Conservation (phyloP, 1,284 basidiomycete genomes). For the Agroathelia rolfsii region DNA sequence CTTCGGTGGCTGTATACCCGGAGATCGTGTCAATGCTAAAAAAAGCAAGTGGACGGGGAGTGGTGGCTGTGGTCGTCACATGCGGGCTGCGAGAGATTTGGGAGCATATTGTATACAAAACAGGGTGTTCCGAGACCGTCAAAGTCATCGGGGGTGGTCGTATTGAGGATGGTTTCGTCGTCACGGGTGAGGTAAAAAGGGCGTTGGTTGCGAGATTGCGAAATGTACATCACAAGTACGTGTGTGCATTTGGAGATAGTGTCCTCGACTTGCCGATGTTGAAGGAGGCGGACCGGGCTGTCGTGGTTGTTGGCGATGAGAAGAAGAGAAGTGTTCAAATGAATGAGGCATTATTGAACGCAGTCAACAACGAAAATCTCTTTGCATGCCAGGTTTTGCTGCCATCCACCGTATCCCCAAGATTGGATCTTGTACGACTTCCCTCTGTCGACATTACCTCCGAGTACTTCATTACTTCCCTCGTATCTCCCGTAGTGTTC, state of each 20-base stretch:
- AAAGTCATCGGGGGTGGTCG: constrained; percentile 17
- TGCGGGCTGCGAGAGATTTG: constrained; percentile 15
- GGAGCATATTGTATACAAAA: constrained; percentile 14
- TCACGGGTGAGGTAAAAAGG: constrained; percentile 14
- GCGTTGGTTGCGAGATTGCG: constrained; percentile 13
- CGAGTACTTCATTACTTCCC: constrained; percentile 12
- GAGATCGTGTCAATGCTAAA: constrained; percentile 14
- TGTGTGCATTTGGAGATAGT: constrained; percentile 18
- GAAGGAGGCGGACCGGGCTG: constrained; percentile 15
- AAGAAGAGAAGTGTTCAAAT: constrained; percentile 14
- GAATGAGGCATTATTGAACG: constrained; percentile 13
- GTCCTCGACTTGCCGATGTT: constrained; percentile 16
- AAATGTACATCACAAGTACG: constrained; percentile 13
- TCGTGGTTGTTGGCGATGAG: constrained; percentile 18
- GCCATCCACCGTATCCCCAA: constrained; percentile 12
- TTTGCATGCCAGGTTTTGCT: constrained; percentile 15
- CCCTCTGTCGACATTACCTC: constrained; percentile 12
- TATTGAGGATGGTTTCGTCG: constrained; percentile 11
- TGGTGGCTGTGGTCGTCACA: constrained; percentile 13
- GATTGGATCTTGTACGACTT: constrained; percentile 13
- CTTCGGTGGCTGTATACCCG: constrained; percentile 12
- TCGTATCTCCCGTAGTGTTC: constrained; percentile 11
- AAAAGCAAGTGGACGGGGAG: constrained; percentile 11
- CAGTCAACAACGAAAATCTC: constrained; percentile 15
- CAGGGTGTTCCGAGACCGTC: constrained; percentile 13